Evolutionary conservation across 1,139 yeast genomes (phyloP).

Genomic region (Scheffersomyces cryptocercus): DNA sequence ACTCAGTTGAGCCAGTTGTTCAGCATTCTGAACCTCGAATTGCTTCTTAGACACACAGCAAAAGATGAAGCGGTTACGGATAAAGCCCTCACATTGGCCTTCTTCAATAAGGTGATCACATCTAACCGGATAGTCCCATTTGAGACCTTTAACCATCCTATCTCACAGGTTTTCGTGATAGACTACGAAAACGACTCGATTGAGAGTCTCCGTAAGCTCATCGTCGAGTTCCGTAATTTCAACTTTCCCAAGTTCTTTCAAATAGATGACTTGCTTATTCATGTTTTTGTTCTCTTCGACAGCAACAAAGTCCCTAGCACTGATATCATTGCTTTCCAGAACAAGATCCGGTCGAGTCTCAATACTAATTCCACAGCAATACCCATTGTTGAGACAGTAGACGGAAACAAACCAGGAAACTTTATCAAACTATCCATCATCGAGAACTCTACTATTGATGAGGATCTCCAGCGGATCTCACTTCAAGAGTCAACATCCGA

Average conservation of each 20-base stretch:
- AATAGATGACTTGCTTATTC: conserved; percentile 54
- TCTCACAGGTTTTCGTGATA: conserved; percentile 72
- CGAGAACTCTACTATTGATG: conserved; percentile 54
- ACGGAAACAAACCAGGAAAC: conserved; percentile 7
- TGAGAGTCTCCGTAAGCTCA: conserved; percentile 39
- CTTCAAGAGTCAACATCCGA: conserved; percentile 21
- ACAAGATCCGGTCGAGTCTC: conserved; percentile 24
- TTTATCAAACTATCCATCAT: conserved; percentile 21
- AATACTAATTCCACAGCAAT: conserved; percentile 30
- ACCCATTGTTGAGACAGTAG: conserved; percentile 17
- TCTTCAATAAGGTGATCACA: conserved; percentile 62
- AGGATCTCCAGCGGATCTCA: conserved; percentile 47
- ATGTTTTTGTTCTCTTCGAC: conserved; percentile 44
- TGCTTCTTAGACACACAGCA: conserved; percentile 24
- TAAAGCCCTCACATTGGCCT: conserved; percentile 52
- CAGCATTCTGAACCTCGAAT: conserved; percentile 43
- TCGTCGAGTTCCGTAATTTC: conserved; percentile 45
- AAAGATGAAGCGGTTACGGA: conserved; percentile 5
- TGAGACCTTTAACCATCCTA: conserved; percentile 90
- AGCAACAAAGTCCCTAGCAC: conserved; percentile 16
- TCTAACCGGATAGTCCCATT: conserved; percentile 70
- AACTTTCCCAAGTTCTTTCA: conserved; percentile 61
- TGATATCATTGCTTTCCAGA: conserved; percentile 30
- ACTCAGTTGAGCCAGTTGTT: conserved; percentile 30
- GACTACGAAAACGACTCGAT: conserved; percentile 50